Evolutionary conservation across 129 eudicot genomes (phyloP).

Genomic region (Apium graveolens): DNA sequence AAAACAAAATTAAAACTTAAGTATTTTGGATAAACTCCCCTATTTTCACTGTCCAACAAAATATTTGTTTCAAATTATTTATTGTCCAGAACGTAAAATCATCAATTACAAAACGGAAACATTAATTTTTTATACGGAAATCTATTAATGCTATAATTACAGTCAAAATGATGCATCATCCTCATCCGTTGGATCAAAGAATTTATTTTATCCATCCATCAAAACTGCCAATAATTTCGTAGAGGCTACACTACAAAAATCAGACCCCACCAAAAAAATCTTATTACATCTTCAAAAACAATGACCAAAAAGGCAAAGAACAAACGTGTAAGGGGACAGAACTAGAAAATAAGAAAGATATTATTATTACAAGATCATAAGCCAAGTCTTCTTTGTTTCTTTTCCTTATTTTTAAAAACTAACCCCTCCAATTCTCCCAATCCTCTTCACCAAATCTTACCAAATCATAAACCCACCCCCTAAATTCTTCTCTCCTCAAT

Average conservation of each 20-base stretch:
- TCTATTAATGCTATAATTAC: too few relatives aligned
- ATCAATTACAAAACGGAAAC: too few relatives aligned
- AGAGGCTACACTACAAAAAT: neutral
- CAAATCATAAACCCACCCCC: constrained; percentile 40
- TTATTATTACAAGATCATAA: constrained; percentile 18
- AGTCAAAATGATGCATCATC: neutral
- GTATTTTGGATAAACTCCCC: too few relatives aligned
- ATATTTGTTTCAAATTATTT: too few relatives aligned
- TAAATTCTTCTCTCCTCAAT: constrained; percentile 21
- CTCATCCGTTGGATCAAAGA: constrained; percentile 10
- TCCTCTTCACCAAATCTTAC: constrained; percentile 31
- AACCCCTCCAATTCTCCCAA: constrained; percentile 40
- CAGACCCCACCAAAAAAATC: constrained; percentile 11
- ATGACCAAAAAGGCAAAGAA: constrained; percentile 23
- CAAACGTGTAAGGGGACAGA: constrained; percentile 20
- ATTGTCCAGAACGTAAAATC: too few relatives aligned
- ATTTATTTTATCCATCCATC: neutral
- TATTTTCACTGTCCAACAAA: too few relatives aligned
- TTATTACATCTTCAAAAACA: constrained; percentile 9
- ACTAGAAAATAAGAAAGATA: neutral
- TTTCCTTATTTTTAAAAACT: constrained; percentile 23
- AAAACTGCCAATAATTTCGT: neutral
- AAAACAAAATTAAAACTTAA: too few relatives aligned
- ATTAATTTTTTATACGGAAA: too few relatives aligned
- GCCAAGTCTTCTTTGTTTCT: constrained; percentile 1